Evolutionary conservation across 1,284 basidiomycete genomes (phyloP).

Genomic region (Pseudozyma sp.): DNA sequence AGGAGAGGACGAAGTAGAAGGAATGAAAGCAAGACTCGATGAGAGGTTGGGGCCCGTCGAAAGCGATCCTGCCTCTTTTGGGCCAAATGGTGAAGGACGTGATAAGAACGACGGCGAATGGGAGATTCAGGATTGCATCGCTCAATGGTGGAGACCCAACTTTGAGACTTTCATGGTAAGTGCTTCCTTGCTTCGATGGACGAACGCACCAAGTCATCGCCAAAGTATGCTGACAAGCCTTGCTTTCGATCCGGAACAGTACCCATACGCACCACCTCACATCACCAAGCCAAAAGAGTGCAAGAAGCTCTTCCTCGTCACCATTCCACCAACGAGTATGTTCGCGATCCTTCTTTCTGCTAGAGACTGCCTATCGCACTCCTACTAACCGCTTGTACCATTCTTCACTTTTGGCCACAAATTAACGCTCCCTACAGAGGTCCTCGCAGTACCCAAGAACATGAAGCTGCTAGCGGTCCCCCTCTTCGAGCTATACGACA

Average conservation of each 20-base stretch:
- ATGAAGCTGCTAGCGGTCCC: constrained; percentile 95
- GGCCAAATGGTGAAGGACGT: constrained; percentile 72
- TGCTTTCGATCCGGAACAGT: constrained; percentile 73
- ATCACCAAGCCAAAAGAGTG: constrained; percentile 97
- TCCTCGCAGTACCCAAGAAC: constrained; percentile 94
- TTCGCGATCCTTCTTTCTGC: constrained; percentile 36
- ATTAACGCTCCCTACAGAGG: constrained; percentile 74
- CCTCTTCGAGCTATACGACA: constrained; percentile 96
- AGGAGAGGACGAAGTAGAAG: constrained; percentile 89
- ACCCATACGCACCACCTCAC: constrained; percentile 95
- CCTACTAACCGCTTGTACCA: neutral
- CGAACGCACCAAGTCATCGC: too few species aligned
- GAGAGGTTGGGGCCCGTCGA: constrained; percentile 73
- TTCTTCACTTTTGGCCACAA: neutral
- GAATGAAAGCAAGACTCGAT: constrained; percentile 86
- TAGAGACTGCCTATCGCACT: neutral
- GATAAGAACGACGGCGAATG: constrained; percentile 82
- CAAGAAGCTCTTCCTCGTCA: constrained; percentile 94
- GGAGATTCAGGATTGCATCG: constrained; percentile 93
- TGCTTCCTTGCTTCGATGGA: too few species aligned
- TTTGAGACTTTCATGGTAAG: constrained; percentile 98
- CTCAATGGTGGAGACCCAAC: constrained; percentile 96
- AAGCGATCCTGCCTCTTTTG: constrained; percentile 54
- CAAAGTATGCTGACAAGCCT: neutral
- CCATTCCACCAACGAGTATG: constrained; percentile 92